Evolutionary conservation across 352 stramenopile genomes (phyloP).

Genomic region (Pythium myriotylum): DNA sequence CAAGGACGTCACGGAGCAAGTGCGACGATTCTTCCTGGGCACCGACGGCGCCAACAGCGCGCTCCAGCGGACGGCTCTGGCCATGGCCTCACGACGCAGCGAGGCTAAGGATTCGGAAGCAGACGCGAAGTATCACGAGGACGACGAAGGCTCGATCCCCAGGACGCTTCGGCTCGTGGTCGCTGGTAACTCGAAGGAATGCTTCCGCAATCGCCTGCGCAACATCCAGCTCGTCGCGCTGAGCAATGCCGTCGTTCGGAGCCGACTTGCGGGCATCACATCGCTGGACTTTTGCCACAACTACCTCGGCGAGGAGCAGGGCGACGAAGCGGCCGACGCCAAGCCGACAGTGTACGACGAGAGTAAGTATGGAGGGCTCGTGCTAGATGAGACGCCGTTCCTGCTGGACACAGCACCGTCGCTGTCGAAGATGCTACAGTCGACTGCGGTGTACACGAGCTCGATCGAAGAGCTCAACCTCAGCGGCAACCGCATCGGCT

Average conservation of each 20-base stretch:
- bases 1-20: slow-evolving; percentile 52
- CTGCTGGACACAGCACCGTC: slow-evolving; percentile 47
- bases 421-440: slow-evolving; percentile 51
- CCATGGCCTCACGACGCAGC: slow-evolving; percentile 40
- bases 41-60: slow-evolving; percentile 31
- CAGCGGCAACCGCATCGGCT: slow-evolving; percentile 57
- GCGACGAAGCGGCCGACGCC: slow-evolving; percentile 23
- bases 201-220: slow-evolving; percentile 60
- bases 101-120: slow-evolving; percentile 4
- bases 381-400: slow-evolving; percentile 42
- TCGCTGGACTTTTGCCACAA: slow-evolving; percentile 60
- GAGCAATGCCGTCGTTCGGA: slow-evolving; percentile 50
- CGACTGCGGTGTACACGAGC: slow-evolving; percentile 50
- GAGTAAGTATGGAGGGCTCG: slow-evolving; percentile 11
- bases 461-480: slow-evolving; percentile 58
- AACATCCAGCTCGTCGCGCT: slow-evolving; percentile 73
- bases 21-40: slow-evolving; percentile 49
- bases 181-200: slow-evolving; percentile 55
- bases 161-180: slow-evolving; percentile 36
- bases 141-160: not conserved
- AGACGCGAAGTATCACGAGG: slow-evolving; percentile 2
- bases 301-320: slow-evolving; percentile 42
- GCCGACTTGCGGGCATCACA: slow-evolving; percentile 41
- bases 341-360: slow-evolving; percentile 19
- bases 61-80: slow-evolving; percentile 50